Evolutionary conservation across 495 filamentous ascomycete species (phyloP).

Genomic region (Aspergillus kassunensis): DNA sequence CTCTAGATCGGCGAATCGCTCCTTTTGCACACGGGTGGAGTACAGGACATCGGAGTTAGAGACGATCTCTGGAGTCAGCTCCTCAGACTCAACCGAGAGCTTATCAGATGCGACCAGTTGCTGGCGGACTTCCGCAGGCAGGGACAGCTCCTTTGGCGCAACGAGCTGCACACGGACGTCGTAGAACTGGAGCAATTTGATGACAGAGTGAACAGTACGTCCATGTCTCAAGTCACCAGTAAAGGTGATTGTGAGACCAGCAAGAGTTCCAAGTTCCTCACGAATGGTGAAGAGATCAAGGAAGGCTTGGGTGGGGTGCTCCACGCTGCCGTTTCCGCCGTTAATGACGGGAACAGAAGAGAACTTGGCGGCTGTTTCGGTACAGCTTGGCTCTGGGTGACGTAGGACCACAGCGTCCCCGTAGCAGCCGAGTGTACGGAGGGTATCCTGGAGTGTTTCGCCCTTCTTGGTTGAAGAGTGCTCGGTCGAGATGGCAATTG

Average conservation of each 20-base stretch:
- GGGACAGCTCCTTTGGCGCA: constrained; percentile 69
- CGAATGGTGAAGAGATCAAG: constrained; percentile 98
- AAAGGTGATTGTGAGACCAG: constrained; percentile 92
- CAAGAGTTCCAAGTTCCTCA: constrained; percentile 92
- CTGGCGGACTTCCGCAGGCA: constrained; percentile 70
- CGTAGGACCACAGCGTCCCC: constrained; percentile 91
- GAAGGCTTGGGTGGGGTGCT: constrained; percentile 97
- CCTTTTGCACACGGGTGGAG: constrained; percentile 94
- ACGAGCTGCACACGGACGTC: constrained; percentile 90
- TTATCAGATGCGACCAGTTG: constrained; percentile 68
- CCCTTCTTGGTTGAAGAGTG: constrained; percentile 89
- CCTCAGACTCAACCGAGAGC: constrained; percentile 65
- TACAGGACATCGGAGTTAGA: constrained; percentile 85
- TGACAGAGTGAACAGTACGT: constrained; percentile 88
- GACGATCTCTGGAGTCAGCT: constrained; percentile 80
- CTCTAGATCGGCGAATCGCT: constrained; percentile 74
- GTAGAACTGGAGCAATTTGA: constrained; percentile 91
- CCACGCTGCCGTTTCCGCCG: constrained; percentile 88
- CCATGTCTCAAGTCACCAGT: constrained; percentile 89
- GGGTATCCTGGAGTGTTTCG: constrained; percentile 86
- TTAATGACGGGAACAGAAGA: constrained; percentile 91
- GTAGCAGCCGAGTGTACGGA: constrained; percentile 91
- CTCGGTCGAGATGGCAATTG: constrained; percentile 69
- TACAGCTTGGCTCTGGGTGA: constrained; percentile 77
- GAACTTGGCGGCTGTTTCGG: constrained; percentile 76